Evolutionary conservation across 2,329 filamentous ascomycete species (phyloP), one percentile per base, ranked within the genome.

Genomic region (Phialemonium atrogriseum): DNA sequence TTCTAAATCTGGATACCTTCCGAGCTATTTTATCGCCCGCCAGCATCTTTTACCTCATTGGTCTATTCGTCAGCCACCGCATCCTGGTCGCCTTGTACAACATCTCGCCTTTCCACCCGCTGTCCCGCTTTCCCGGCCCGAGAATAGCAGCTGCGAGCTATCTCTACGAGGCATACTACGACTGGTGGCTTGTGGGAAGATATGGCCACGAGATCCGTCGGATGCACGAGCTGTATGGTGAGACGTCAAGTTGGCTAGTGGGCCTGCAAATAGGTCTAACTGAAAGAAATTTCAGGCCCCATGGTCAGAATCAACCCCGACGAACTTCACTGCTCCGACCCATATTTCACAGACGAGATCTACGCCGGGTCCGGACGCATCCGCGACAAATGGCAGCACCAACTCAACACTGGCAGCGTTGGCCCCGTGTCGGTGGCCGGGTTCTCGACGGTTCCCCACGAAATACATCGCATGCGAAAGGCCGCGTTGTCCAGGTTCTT

Each of bases 291-390:
- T 26, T 10, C 9, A 47, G 50, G 49, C 8, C 46, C 48, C 13
- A 44, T 50, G 27, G 38, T 51, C 16, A 40, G 47, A 22, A 49
- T 50, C 32, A 49, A 39, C 9, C 48, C 47, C 9, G 37, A 43
- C 12, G 45, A 52, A 32, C 32, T 52, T 7, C 49, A 53, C 28
- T 46, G 49, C 35, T 38, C 43, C 32, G 49, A 52, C 24, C 41
- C 44, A 10, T 39, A 42, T 11, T 51, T 44, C 22, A 37, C 42
- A 10, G 42, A 50, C 22, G 38, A 45, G 20, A 36, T 50, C 11
- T 50, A 49, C 26, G 30, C 40, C 4, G 33, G 31, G 27, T 20
- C 35, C 13, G 37, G 34, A 21, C 33, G 36, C 14, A 39, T 35
- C 12, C 38, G 44, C 6, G 30, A 45, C 20, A 41, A 44, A n/a